Evolutionary conservation across 495 filamentous ascomycete genomes (phyloP).

Genomic region (Daldinia loculata): DNA sequence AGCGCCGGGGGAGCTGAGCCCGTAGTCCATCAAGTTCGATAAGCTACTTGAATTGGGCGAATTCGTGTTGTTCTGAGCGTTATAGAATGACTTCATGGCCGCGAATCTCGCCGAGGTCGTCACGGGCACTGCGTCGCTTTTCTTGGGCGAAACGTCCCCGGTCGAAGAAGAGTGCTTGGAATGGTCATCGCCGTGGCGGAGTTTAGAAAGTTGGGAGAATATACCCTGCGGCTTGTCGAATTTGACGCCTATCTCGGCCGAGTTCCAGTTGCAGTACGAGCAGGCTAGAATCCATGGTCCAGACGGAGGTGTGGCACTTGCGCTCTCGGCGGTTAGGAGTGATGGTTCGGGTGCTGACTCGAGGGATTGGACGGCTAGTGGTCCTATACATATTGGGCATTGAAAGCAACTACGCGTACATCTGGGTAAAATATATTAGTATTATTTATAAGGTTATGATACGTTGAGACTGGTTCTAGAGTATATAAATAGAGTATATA

Average conservation of each 20-base stretch:
- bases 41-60: conserved; percentile 60
- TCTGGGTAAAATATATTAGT: conserved; percentile 55
- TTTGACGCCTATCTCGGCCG: conserved; percentile 85
- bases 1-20: conserved; percentile 79
- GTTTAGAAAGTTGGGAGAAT: conserved; percentile 75
- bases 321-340: conserved; percentile 51
- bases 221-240: conserved; percentile 90
- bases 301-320: conserved; percentile 38
- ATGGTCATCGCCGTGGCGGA: conserved; percentile 63
- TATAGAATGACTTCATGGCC: conserved; percentile 75
- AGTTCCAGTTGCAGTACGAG: conserved; percentile 90
- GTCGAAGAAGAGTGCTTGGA: conserved; percentile 49
- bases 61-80: conserved; percentile 70
- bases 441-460: not conserved
- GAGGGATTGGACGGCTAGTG: conserved; percentile 74
- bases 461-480: not conserved
- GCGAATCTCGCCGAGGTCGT: conserved; percentile 58
- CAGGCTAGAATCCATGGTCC: conserved; percentile 85
- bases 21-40: conserved; percentile 65
- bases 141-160: conserved; percentile 29
- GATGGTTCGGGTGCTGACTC: conserved; percentile 60
- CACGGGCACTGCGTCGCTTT: conserved; percentile 27
- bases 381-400: conserved; percentile 88
- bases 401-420: conserved; percentile 95
- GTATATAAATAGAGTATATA: conserved; percentile 7